Evolutionary conservation across 1,284 basidiomycete species (phyloP), one percentile per base, ranked within the genome.

Genomic region (Xerocomus amazonicus): DNA sequence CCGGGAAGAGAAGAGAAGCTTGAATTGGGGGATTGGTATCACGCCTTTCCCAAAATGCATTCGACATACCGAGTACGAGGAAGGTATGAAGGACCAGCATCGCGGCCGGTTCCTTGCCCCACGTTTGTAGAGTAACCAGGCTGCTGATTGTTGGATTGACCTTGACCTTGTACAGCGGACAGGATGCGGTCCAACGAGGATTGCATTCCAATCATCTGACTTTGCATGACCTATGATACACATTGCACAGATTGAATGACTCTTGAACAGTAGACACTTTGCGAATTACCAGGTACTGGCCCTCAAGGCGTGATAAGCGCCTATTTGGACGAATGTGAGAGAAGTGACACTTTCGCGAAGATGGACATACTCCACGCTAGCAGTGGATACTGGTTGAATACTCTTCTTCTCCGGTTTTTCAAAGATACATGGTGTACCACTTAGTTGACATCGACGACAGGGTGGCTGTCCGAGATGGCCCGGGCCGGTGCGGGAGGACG

Each of bases 331-430:
- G 52, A 55, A 43, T 55, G 60, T 61, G 56, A 61, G 48, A 52
- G 35, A 43, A 35, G 45, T 16, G 49, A 34, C 41, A 19, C 42
- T 54, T 41, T 23, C 19, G 37, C 41, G 9, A 55, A 55, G 37
- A 47, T 26, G 41, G 45, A 54, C 47, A 33, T 60, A 91, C 88
- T 91, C 89, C 47, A 86, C 76, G 61, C 86, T 85, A 41, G 83
- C 78, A 39, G 73, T 77, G 47, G 83, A 74, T 57, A 83, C 70
- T 7, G 72, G 71, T 54, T 83, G 82, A 2, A 72, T 72, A 62
- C 74, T 77, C 73, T 90, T 92, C 75, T 86, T 90, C 69, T 92
- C 87, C 60, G 91, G 91, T 69, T 95, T 96, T 70, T 95, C 94
- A 68, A 95, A 97, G 41, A 97, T 73, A 63, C 93, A 97, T 32